These are phyloP conservation scores for Chlorophyllum brunneum DNA, from an alignment of 768 basidiomycete genomes.

Conservation along the genomic window DNA sequence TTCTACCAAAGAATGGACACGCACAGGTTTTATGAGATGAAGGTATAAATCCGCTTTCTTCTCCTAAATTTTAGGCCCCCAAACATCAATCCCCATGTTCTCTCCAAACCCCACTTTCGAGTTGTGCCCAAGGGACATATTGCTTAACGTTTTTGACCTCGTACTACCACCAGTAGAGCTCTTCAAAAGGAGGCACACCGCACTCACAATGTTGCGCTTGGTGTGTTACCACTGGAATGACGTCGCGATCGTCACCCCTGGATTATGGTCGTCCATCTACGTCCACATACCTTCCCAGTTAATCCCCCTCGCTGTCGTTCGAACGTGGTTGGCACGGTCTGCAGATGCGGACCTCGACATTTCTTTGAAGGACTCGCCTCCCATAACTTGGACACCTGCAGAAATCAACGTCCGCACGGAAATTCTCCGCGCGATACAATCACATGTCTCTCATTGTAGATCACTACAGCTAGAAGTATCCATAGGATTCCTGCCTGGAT, in stretches of 20 bases:
- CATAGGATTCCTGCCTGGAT: neutral
- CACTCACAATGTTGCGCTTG: neutral
- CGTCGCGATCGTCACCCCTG: neutral
- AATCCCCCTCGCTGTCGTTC: neutral
- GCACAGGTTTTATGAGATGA: neutral
- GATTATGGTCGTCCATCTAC: neutral
- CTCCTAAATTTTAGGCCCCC: neutral
- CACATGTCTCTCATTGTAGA: neutral
- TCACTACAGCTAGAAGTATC: neutral
- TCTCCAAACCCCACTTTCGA: neutral
- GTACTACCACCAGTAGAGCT: neutral
- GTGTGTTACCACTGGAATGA: conserved; percentile 1
- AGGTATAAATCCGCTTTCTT: neutral
- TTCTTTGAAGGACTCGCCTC: neutral
- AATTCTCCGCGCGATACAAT: neutral
- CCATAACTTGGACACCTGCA: neutral
- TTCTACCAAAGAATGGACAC: neutral
- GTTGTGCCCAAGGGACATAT: neutral
- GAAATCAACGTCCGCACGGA: neutral
- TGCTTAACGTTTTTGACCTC: neutral
- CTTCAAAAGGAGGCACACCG: neutral
- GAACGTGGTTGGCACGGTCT: neutral
- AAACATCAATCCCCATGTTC: neutral
- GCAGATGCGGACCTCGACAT: neutral
- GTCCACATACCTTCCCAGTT: neutral